Evolutionary conservation across 176 grass and related monocot genomes (phyloP), one percentile per base, ranked within the genome.

Genomic region (Cymbopogon citratus): DNA sequence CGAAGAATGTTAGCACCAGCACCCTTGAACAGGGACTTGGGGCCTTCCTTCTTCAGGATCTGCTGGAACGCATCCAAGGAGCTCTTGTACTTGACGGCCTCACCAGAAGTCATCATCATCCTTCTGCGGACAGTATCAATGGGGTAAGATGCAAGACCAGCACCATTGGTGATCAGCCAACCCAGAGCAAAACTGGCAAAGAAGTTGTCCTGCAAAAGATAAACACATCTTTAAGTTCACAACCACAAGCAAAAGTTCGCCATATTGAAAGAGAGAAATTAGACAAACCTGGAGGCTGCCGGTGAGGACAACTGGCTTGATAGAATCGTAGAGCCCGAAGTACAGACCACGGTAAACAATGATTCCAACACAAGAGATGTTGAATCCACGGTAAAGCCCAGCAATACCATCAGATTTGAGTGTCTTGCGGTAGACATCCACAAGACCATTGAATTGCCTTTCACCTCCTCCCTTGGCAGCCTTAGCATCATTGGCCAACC

Each of bases 91-190:
- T 98, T 94, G 46, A 98, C 95, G 0, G 90, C 90, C 51, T 94
- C 95, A 59, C 95, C 95, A 11, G 95, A 98, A 7, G 95, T 98
- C 95, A 98, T 98, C 95, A 98, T 98, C 95, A 98, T 98, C 64
- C 95, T 84, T 92, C 95, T 98, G 43, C 95, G 92, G 84, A 98
- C 92, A 0, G 95, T 98, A 62, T 98, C 95, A 31, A 94, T 87
- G 28, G 95, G 95, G 83, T 98, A 98, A 9, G 95, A 98, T 28
- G 95, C 95, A 51, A 98, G 90, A 69, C 95, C 95, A 1, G 95
- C 95, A 41, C 95, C 95, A 0, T 87, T 98, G 46, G 95, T 98
- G 81, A 98, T 91, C 51, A 98, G 63, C 92, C 92, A 98, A 83
- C 92, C 95, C 23, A 98, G 81, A 1, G 78, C 90, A 5, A 98